These are phyloP conservation scores for Nectriaceae sp. DNA, from an alignment of 2,329 filamentous ascomycete genomes.

Conservation along the genomic window DNA sequence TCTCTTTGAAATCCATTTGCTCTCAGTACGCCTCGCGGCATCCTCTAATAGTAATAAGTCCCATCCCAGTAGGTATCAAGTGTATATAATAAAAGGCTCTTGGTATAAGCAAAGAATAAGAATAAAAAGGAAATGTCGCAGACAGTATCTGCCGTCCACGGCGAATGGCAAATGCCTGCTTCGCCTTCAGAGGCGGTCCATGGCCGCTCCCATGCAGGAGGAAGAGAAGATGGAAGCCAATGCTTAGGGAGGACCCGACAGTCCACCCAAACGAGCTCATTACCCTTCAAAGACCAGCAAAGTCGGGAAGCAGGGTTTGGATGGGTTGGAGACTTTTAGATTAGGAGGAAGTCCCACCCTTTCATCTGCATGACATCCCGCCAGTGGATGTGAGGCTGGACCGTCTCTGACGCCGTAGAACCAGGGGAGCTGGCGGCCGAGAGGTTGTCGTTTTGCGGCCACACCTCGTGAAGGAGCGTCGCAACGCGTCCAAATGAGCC, in stretches of 20 bases:
- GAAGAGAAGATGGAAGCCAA: slow-evolving; percentile 21
- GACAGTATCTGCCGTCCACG: slow-evolving; percentile 13
- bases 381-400: slow-evolving; percentile 81
- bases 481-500: slow-evolving; percentile 86
- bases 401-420: slow-evolving; percentile 38
- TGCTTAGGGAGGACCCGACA: slow-evolving; percentile 13
- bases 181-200: slow-evolving; percentile 33
- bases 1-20: slow-evolving; percentile 22
- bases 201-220: slow-evolving; percentile 24
- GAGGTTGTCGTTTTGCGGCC: slow-evolving; percentile 71
- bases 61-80: slow-evolving; percentile 38
- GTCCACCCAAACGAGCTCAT: slow-evolving; percentile 18
- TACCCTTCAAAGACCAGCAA: slow-evolving; percentile 36
- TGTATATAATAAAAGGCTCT: slow-evolving; percentile 28
- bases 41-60: slow-evolving; percentile 36
- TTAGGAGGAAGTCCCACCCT: slow-evolving; percentile 89
- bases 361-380: slow-evolving; percentile 90
- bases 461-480: slow-evolving; percentile 78
- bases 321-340: slow-evolving; percentile 56
- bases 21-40: slow-evolving; percentile 41
- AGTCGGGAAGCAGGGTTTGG: slow-evolving; percentile 15
- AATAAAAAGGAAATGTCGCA: slow-evolving; percentile 19
- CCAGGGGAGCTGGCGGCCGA: slow-evolving; percentile 38
- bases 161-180: slow-evolving; percentile 39
- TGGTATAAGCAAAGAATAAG: slow-evolving; percentile 22